Conservation (phyloP, 805 yeast species). For the Clavispora fructus region DNA sequence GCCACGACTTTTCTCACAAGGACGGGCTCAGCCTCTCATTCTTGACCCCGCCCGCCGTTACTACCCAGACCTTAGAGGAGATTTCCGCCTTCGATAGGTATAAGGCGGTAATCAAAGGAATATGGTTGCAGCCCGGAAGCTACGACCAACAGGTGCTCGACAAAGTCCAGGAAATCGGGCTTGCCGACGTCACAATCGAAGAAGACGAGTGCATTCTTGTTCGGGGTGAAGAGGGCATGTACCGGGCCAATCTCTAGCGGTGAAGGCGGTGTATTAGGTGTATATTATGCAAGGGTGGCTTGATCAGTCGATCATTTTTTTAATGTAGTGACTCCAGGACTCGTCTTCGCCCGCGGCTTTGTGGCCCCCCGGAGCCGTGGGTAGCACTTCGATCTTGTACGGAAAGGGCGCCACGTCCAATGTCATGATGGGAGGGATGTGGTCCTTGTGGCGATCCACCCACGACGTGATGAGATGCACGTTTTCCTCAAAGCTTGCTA, state of each 20-base stretch:
- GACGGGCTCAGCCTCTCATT: conserved; percentile 59
- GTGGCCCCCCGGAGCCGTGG: conserved; percentile 3
- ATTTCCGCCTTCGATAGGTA: conserved; percentile 39
- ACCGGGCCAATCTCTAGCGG: conserved; percentile 33
- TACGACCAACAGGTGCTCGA: conserved; percentile 50
- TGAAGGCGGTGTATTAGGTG: neutral
- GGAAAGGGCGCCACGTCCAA: conserved; percentile 65
- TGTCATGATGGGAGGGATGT: conserved; percentile 70
- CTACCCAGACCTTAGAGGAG: conserved; percentile 32
- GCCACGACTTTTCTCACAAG: conserved; percentile 19
- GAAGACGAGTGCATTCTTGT: conserved; percentile 69
- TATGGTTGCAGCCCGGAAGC: conserved; percentile 87
- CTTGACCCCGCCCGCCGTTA: conserved; percentile 68
- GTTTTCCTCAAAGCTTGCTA: conserved; percentile 33
- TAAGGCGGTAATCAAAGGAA: conserved; percentile 40
- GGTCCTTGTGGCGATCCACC: conserved; percentile 55
- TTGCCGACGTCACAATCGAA: conserved; percentile 27
- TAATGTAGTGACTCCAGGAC: conserved; percentile 33
- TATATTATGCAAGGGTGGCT: neutral
- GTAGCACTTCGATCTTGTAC: conserved; percentile 26
- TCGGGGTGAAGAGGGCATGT: conserved; percentile 51
- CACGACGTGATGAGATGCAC: conserved; percentile 44
- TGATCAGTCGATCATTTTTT: conserved; percentile 16
- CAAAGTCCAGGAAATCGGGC: conserved; percentile 32
- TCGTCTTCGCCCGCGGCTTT: conserved; percentile 21